Evolutionary conservation across 768 basidiomycete genomes (phyloP), one percentile per base, ranked within the genome.

Genomic region (Cystofilobasidium bisporidii): DNA sequence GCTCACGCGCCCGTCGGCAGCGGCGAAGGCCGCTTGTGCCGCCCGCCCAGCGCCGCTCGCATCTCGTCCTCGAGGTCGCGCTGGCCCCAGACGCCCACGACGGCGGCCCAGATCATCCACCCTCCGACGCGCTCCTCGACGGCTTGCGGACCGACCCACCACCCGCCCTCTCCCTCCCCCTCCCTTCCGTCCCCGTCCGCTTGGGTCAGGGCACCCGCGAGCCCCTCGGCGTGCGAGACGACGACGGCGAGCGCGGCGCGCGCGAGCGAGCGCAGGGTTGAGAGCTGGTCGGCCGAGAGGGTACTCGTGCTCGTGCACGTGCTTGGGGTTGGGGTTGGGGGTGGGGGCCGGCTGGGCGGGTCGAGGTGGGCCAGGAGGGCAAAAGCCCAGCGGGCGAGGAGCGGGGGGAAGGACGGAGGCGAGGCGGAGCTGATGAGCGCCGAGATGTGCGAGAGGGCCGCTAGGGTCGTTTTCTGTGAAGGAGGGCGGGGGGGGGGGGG

Each of bases 351-450:
- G n/a, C n/a, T n/a, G n/a, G n/a, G n/a, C n/a, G 53, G 53, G 36
- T 61, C 60, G n/a, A 61, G 8, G 28, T 40, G 40, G 41, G 60
- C 40, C 41, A 61, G 60, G 14, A 61, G 60, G 38, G 40, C 45
- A 22, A 61, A 61, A 20, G 60, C 40, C 60, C 60, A 61, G 17
- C 45, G 40, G 28, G 60, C 60, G 26, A 61, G 45, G 24, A 24
- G 11, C 24, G 60, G 60, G 8, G 60, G 24, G 40, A 61, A 18
- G 40, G 40, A 45, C 8, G 60, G 60, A 1, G 6, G 14, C 24
- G 60, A 10, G 3, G 36, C 8, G 1, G 40, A 5, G 8, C 4
- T 6, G 38, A 61, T 45, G 18, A 26, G 30, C 20, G 40, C 15
- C 15, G 60, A 28, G 20, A 61, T 61, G 38, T 61, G 60, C 60